These are phyloP conservation scores for Aureobasidium sp. DNA, from an alignment of 2,329 filamentous ascomycete species.

Conservation along the genomic window DNA sequence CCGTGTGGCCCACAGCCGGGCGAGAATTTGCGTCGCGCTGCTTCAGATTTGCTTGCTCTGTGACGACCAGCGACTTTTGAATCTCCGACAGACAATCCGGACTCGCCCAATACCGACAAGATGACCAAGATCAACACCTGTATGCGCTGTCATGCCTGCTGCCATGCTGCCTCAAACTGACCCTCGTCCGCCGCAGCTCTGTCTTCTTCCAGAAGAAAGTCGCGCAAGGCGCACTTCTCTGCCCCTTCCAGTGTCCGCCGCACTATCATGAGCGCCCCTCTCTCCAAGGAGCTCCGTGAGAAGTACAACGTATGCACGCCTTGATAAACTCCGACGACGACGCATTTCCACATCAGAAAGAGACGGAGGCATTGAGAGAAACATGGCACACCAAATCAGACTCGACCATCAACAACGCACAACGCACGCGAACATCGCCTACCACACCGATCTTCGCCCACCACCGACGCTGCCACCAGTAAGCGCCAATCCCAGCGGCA, in stretches of 20 bases:
- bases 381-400: neutral
- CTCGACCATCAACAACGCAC: neutral
- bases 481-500: neutral
- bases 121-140: constrained; percentile 64
- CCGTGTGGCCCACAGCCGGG: neutral
- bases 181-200: constrained; percentile 39
- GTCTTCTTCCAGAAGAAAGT: constrained; percentile 90
- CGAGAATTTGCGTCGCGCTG: neutral
- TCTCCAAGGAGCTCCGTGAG: constrained; percentile 95
- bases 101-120: constrained; percentile 33
- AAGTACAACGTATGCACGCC: constrained; percentile 80
- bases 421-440: neutral
- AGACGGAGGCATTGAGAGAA: constrained; percentile 4
- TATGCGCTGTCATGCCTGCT: constrained; percentile 28
- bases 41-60: neutral
- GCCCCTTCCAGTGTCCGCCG: constrained; percentile 91
- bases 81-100: constrained; percentile 6
- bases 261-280: constrained; percentile 91
- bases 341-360: neutral
- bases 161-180: neutral
- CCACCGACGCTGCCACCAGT: neutral
- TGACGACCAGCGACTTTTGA: constrained; percentile 12
- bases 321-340: neutral
- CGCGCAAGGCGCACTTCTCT: constrained; percentile 95
- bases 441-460: neutral